phyloP scores from a whole-genome alignment of 805 yeast species.

The Metschnikowia corniflorae region DNA sequence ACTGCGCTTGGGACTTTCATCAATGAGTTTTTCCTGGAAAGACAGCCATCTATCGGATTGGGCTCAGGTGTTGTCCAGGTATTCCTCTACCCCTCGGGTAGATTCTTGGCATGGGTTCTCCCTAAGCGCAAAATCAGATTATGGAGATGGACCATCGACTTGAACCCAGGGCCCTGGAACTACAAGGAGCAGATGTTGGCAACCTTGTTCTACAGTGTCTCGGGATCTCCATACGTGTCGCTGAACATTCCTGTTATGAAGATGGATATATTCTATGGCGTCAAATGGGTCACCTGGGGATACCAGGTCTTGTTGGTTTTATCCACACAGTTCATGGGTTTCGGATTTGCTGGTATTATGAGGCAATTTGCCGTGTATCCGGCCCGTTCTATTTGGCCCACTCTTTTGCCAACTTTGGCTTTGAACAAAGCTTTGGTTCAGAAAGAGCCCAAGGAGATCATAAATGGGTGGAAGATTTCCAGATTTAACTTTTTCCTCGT shows the following conservation, averaged over 20 bases:
- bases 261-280: slow-evolving; percentile 38
- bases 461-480: slow-evolving; percentile 56
- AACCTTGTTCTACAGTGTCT: slow-evolving; percentile 5
- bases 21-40: slow-evolving; percentile 55
- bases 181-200: slow-evolving; percentile 8
- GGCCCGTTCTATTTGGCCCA: slow-evolving; percentile 67
- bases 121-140: slow-evolving; percentile 28
- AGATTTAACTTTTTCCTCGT: background rate
- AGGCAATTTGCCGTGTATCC: slow-evolving; percentile 59
- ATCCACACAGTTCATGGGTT: slow-evolving; percentile 62
- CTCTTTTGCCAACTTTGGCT: slow-evolving; percentile 55
- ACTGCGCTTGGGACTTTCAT: slow-evolving; percentile 55
- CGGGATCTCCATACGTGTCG: slow-evolving; percentile 43
- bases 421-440: slow-evolving; percentile 41
- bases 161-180: slow-evolving; percentile 8
- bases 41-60: slow-evolving; percentile 51
- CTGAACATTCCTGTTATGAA: slow-evolving; percentile 52
- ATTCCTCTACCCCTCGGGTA: slow-evolving; percentile 59
- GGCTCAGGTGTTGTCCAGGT: slow-evolving; percentile 54
- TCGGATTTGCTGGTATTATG: slow-evolving; percentile 61
- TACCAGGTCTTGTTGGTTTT: slow-evolving; percentile 49
- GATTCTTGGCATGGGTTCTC: slow-evolving; percentile 36
- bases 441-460: slow-evolving; percentile 46
- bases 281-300: slow-evolving; percentile 45
- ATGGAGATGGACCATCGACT: background rate